Evolutionary conservation across 129 eudicot genomes (phyloP), one percentile per base, ranked within the genome.

Genomic region (Dittrichia graveolens): DNA sequence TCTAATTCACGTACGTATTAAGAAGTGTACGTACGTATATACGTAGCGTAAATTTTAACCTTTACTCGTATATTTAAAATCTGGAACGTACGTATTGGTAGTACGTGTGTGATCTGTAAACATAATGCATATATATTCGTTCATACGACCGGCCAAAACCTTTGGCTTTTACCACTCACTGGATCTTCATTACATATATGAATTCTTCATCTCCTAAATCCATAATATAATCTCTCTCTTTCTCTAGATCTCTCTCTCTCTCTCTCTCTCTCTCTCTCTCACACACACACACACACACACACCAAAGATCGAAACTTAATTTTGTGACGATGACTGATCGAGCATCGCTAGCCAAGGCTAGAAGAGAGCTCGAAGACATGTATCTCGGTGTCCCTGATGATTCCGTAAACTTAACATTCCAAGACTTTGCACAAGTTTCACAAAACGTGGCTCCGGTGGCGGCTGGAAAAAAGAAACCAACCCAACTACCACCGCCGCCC

Each of bases 351-450:
- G 85, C 85, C 4, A 87, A 83, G 80, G 96, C 96, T 7, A 75
- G 74, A 81, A 85, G 72, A 54, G 96, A 90, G 76, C 87, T 87
- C 2, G 96, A 90, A 81, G 96, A 90, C 8, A 16, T 90, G 52
- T 90, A 90, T 59, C 73, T 70, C 0, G 96, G 96, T 7, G 83
- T 90, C 54, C 93, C 93, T 6, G 96, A 90, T 54, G 96, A 90
- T 31, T 87, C 96, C 0, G 96, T 90, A 3, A 90, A 90, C 85
- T 84, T 90, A 55, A 90, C 93, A 9, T 87, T 90, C 67, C 88
- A 83, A 85, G 90, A 90, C 76, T 71, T 90, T 3, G 96, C 93
- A 16, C 73, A 90, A 55, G 75, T 90, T 3, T 59, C 86, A 43
- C 92, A 75, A 2, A 77, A 50, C 11, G 15, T 19, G 3, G 47